These are phyloP conservation scores for Elsinoe arachidis DNA, from an alignment of 2,329 filamentous ascomycete genomes.

Conservation along the genomic window DNA sequence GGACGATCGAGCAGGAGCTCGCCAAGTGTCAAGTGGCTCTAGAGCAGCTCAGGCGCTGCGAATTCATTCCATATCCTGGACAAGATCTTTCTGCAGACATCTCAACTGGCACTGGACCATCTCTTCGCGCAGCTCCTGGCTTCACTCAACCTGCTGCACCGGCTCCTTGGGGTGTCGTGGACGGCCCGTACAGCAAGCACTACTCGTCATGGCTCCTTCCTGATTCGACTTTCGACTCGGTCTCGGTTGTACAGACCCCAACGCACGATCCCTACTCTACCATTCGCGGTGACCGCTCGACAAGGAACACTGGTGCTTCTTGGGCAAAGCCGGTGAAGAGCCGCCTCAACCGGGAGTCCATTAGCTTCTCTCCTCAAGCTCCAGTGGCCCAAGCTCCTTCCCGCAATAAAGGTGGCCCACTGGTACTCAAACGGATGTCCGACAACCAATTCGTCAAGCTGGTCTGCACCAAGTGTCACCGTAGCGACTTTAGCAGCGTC, in stretches of 20 bases:
- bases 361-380: slow-evolving; percentile 53
- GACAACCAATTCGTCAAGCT: slow-evolving; percentile 84
- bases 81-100: slow-evolving; percentile 59
- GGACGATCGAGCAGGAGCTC: slow-evolving; percentile 89
- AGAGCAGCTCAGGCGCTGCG: slow-evolving; percentile 86
- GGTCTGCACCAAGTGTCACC: slow-evolving; percentile 75
- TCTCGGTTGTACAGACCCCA: slow-evolving; percentile 24
- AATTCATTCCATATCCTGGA: slow-evolving; percentile 81
- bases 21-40: slow-evolving; percentile 90
- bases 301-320: slow-evolving; percentile 64
- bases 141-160: slow-evolving; percentile 66
- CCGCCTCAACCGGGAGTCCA: slow-evolving; percentile 49
- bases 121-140: slow-evolving; percentile 53
- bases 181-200: slow-evolving; percentile 88
- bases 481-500: slow-evolving; percentile 89
- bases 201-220: slow-evolving; percentile 93
- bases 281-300: slow-evolving; percentile 56
- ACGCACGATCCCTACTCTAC: slow-evolving; percentile 18
- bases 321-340: slow-evolving; percentile 38
- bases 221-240: slow-evolving; percentile 69
- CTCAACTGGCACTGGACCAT: slow-evolving; percentile 64
- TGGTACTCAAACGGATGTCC: slow-evolving; percentile 70
- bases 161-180: slow-evolving; percentile 79
- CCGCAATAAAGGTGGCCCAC: slow-evolving; percentile 63
- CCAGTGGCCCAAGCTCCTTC: slow-evolving; percentile 54